Percentiles rank a stretch among this genome's conserved stretches.
phyloP scores from a whole-genome alignment of 176 grass and related monocot genomes.

The Eragrostis nindensis region DNA sequence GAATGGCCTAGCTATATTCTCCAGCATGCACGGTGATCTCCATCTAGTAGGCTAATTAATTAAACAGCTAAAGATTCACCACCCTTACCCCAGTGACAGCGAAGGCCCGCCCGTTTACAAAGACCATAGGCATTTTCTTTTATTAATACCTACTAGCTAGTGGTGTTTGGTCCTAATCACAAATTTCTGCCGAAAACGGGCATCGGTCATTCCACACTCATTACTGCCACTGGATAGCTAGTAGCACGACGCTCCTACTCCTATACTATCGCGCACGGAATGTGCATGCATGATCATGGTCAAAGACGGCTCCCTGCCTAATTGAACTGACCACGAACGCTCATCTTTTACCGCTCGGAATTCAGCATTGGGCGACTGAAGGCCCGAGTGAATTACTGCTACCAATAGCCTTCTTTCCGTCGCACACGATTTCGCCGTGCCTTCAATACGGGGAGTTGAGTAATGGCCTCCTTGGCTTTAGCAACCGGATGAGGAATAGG shows the following conservation, averaged over 20 bases:
- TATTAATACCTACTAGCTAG: not conserved
- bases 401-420: not conserved
- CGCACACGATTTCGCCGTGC: not conserved
- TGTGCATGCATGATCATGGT: constrained; percentile 18
- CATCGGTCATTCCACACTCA: not conserved
- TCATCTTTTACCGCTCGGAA: not conserved
- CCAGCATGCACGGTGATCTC: not conserved
- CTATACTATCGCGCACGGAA: no score
- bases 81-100: constrained; percentile 8
- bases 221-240: constrained; percentile 8
- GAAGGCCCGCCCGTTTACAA: not conserved
- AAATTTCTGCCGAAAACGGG: not conserved
- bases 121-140: not conserved
- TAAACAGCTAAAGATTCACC: constrained; percentile 2
- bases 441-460: not conserved
- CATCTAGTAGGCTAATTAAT: not conserved
- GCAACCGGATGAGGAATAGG: constrained; percentile 20
- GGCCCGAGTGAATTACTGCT: not conserved
- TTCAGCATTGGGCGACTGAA: constrained; percentile 4
- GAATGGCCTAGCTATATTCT: not conserved
- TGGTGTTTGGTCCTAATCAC: not conserved
- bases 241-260: not conserved
- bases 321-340: not conserved
- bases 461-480: constrained; percentile 16
- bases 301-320: not conserved